phyloP scores from a whole-genome alignment of 2,329 filamentous ascomycete species.

The Daldinia eschscholtzii region DNA sequence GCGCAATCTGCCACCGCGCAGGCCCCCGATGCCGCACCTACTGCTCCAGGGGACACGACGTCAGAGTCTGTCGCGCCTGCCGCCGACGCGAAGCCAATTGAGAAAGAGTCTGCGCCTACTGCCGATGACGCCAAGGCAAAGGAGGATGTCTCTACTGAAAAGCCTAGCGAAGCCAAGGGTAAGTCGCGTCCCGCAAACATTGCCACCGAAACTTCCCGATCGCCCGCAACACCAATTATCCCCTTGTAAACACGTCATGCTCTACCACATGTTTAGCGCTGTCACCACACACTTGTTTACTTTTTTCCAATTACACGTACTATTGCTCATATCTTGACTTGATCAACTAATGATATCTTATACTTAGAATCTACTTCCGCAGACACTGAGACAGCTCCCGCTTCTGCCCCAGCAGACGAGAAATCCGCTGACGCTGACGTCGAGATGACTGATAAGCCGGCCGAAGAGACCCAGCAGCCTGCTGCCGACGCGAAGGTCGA shows the following conservation, averaged over 20 bases:
- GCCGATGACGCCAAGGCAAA: slow-evolving; percentile 30
- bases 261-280: slow-evolving; percentile 9
- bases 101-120: slow-evolving; percentile 41
- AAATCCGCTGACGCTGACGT: slow-evolving; percentile 49
- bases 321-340: background rate
- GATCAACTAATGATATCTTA: slow-evolving; percentile 46
- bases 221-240: slow-evolving; percentile 19
- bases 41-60: slow-evolving; percentile 33
- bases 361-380: slow-evolving; percentile 31
- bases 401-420: slow-evolving; percentile 48
- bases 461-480: slow-evolving; percentile 44
- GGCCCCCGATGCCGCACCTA: slow-evolving; percentile 41
- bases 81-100: slow-evolving; percentile 43
- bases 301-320: slow-evolving; percentile 7
- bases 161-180: slow-evolving; percentile 42
- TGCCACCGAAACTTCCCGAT: slow-evolving; percentile 20
- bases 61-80: slow-evolving; percentile 45
- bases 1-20: slow-evolving; percentile 49
- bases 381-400: slow-evolving; percentile 29
- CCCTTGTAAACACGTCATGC: slow-evolving; percentile 29
- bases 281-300: slow-evolving; percentile 20
- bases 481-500: slow-evolving; percentile 39
- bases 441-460: slow-evolving; percentile 50
- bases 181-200: slow-evolving; percentile 31
- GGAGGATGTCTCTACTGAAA: slow-evolving; percentile 34